These are phyloP conservation scores for Tricharina praecox DNA, from an alignment of 495 filamentous ascomycete species.

Conservation along the genomic window DNA sequence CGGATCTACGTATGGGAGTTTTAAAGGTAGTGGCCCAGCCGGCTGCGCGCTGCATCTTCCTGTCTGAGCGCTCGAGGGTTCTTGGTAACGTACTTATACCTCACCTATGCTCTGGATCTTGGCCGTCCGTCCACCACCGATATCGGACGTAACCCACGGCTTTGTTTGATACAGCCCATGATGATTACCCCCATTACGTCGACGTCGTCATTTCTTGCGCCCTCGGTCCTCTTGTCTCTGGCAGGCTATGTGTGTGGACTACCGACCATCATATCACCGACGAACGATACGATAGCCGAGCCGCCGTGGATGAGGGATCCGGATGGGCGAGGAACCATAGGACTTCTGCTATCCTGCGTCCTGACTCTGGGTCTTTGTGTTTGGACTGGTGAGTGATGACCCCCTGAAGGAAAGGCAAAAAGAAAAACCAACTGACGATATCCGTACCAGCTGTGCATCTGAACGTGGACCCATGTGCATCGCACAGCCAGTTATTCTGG, in stretches of 20 bases:
- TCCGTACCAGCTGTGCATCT: not conserved
- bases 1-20: too few species aligned
- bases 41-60: too few species aligned
- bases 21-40: too few species aligned
- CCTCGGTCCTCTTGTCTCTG: not conserved
- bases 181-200: too few species aligned
- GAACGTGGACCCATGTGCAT: slow-evolving; percentile 1
- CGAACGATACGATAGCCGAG: not conserved
- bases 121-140: too few species aligned
- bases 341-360: slow-evolving; percentile 3
- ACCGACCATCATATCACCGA: not conserved
- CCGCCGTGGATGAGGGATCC: slow-evolving; percentile 4
- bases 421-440: not conserved
- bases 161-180: too few species aligned
- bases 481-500: not conserved
- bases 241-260: not conserved
- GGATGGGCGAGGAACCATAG: slow-evolving; percentile 5
- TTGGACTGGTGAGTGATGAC: slow-evolving; percentile 6
- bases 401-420: too few species aligned
- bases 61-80: too few species aligned
- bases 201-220: not conserved
- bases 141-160: too few species aligned
- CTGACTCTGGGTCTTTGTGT: slow-evolving; percentile 7
- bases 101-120: too few species aligned
- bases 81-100: too few species aligned